Evolutionary conservation across 768 basidiomycete species (phyloP).

Genomic region (Lactarius evosmus): DNA sequence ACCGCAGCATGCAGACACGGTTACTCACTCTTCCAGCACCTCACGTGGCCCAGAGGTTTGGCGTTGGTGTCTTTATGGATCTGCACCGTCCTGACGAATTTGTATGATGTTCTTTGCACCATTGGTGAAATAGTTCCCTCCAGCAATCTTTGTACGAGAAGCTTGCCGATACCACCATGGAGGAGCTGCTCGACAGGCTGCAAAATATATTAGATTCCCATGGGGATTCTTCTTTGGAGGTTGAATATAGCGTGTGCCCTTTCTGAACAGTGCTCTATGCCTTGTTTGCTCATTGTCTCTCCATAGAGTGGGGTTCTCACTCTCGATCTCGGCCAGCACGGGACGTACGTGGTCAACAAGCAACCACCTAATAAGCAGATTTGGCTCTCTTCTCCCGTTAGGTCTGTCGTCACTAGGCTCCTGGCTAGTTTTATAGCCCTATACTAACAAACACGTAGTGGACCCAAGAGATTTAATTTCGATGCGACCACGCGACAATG

Average conservation of each 20-base stretch:
- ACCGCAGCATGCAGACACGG: slow-evolving; percentile 4
- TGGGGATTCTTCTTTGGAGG: slow-evolving; percentile 60
- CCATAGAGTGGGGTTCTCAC: slow-evolving; percentile 87
- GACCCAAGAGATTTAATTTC: slow-evolving; percentile 91
- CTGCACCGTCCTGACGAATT: slow-evolving; percentile 9
- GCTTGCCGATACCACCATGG: slow-evolving; percentile 77
- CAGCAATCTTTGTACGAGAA: slow-evolving; percentile 51
- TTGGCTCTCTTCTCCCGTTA: slow-evolving; percentile 88
- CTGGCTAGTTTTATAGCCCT: neutral
- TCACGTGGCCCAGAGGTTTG: slow-evolving; percentile 21
- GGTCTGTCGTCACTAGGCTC: slow-evolving; percentile 43
- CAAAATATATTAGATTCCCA: slow-evolving; percentile 67
- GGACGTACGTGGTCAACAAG: slow-evolving; percentile 95
- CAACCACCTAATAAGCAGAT: slow-evolving; percentile 97
- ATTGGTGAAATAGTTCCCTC: slow-evolving; percentile 12
- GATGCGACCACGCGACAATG: slow-evolving; percentile 53
- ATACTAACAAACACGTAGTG: slow-evolving; percentile 44
- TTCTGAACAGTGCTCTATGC: slow-evolving; percentile 31
- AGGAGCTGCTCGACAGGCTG: slow-evolving; percentile 64
- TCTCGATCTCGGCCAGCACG: slow-evolving; percentile 65
- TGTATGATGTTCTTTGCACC: neutral
- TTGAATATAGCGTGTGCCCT: slow-evolving; percentile 64
- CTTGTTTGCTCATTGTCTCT: neutral
- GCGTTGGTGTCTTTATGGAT: neutral
- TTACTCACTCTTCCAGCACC: slow-evolving; percentile 10